phyloP scores from a whole-genome alignment of 345 rosid genomes.

The Toxicodendron radicans region DNA sequence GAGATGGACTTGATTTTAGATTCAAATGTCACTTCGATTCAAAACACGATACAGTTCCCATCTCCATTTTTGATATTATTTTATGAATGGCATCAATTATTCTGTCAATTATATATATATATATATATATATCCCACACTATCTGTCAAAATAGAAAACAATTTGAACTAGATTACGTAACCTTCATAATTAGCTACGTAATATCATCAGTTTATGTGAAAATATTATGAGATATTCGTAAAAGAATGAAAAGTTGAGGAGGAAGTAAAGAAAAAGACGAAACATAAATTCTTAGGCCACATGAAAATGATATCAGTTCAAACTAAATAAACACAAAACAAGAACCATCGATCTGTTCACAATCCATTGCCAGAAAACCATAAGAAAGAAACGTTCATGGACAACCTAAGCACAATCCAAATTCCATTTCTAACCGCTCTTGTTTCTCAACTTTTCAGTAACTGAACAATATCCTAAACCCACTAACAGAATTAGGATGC shows the following conservation, averaged over 20 bases:
- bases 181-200: too few relatives aligned
- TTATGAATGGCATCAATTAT: too few relatives aligned
- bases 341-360: neutral
- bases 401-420: neutral
- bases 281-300: neutral
- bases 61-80: too few relatives aligned
- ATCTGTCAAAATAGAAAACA: too few relatives aligned
- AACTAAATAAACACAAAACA: neutral
- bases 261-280: neutral
- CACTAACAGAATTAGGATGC: slow-evolving; percentile 3
- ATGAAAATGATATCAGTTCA: neutral
- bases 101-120: too few relatives aligned
- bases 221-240: too few relatives aligned
- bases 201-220: too few relatives aligned
- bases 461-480: neutral
- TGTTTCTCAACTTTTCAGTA: neutral
- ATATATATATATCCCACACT: too few relatives aligned
- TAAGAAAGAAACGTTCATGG: neutral
- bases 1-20: too few relatives aligned
- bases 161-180: too few relatives aligned
- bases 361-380: neutral
- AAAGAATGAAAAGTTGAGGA: neutral
- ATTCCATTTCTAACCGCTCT: neutral
- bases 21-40: too few relatives aligned
- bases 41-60: too few relatives aligned